phyloP scores from a whole-genome alignment of 2,329 filamentous ascomycete genomes.

The Pseudonectria buxi region DNA sequence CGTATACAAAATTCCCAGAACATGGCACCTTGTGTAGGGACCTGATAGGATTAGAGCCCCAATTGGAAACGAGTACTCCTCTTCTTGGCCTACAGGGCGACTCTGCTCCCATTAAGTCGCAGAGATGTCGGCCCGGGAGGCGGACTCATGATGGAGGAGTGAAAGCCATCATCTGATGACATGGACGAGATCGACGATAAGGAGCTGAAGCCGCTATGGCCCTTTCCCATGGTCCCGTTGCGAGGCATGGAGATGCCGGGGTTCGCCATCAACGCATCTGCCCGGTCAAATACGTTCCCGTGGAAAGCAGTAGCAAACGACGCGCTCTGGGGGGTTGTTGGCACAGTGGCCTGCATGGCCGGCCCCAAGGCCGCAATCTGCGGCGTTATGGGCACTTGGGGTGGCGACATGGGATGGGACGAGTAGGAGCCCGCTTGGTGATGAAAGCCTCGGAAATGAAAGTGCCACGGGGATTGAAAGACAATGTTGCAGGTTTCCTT shows the following conservation, averaged over 20 bases:
- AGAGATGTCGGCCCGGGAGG: slow-evolving; percentile 26
- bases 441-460: slow-evolving; percentile 27
- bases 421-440: slow-evolving; percentile 16
- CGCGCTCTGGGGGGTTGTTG: slow-evolving; percentile 57
- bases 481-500: slow-evolving; percentile 75
- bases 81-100: slow-evolving; percentile 25
- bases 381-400: slow-evolving; percentile 66
- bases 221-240: slow-evolving; percentile 39
- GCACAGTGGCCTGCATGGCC: slow-evolving; percentile 83
- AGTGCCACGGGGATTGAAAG: slow-evolving; percentile 50
- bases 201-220: slow-evolving; percentile 33
- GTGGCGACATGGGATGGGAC: slow-evolving; percentile 22
- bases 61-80: slow-evolving; percentile 5
- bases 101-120: slow-evolving; percentile 32
- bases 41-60: slow-evolving; percentile 5
- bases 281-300: slow-evolving; percentile 54
- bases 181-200: slow-evolving; percentile 36
- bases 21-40: too few relatives aligned
- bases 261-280: slow-evolving; percentile 50
- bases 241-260: slow-evolving; percentile 52
- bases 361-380: slow-evolving; percentile 84
- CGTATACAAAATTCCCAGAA: too few relatives aligned
- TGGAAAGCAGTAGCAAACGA: slow-evolving; percentile 50
- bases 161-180: slow-evolving; percentile 33
- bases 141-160: slow-evolving; percentile 25